Evolutionary conservation across 1,284 basidiomycete species (phyloP).

Genomic region (Cryptococcus jaspeensis): DNA sequence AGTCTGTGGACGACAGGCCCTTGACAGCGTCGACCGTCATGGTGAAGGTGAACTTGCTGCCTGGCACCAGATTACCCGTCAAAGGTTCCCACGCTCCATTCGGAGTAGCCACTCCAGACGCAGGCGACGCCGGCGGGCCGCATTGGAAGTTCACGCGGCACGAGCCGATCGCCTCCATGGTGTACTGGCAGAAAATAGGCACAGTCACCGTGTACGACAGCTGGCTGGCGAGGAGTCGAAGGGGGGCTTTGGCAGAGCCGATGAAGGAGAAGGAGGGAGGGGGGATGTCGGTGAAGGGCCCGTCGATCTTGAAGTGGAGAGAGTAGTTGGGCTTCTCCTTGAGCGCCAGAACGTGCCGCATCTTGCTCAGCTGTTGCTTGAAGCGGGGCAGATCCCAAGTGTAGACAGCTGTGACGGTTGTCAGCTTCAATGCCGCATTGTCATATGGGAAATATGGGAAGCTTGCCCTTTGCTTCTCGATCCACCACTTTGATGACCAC

Average conservation of each 20-base stretch:
- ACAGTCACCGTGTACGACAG: slow-evolving; percentile 71
- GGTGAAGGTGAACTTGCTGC: slow-evolving; percentile 76
- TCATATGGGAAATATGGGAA: background rate
- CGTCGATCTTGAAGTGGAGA: slow-evolving; percentile 87
- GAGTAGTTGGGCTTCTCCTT: slow-evolving; percentile 89
- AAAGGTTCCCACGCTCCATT: slow-evolving; percentile 53
- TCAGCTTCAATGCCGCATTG: slow-evolving; percentile 16
- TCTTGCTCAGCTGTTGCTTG: slow-evolving; percentile 82
- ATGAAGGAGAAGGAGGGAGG: slow-evolving; percentile 87
- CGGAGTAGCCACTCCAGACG: slow-evolving; percentile 39
- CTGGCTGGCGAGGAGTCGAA: slow-evolving; percentile 74
- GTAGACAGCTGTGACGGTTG: slow-evolving; percentile 62
- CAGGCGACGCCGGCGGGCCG: slow-evolving; percentile 13
- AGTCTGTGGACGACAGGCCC: slow-evolving; percentile 80
- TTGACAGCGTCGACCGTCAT: slow-evolving; percentile 80
- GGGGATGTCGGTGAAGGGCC: slow-evolving; percentile 85
- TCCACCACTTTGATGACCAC: slow-evolving; percentile 90
- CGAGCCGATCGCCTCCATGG: slow-evolving; percentile 87
- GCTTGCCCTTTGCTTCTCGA: slow-evolving; percentile 63
- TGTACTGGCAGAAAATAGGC: slow-evolving; percentile 88
- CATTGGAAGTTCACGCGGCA: slow-evolving; percentile 65
- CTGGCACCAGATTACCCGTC: slow-evolving; percentile 63
- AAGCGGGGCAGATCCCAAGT: slow-evolving; percentile 87
- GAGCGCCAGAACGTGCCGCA: slow-evolving; percentile 91
- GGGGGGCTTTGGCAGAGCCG: slow-evolving; percentile 77